These are phyloP conservation scores for Magnusiomyces clavatus DNA, from an alignment of 1,139 yeast species.

Conservation along the genomic window DNA sequence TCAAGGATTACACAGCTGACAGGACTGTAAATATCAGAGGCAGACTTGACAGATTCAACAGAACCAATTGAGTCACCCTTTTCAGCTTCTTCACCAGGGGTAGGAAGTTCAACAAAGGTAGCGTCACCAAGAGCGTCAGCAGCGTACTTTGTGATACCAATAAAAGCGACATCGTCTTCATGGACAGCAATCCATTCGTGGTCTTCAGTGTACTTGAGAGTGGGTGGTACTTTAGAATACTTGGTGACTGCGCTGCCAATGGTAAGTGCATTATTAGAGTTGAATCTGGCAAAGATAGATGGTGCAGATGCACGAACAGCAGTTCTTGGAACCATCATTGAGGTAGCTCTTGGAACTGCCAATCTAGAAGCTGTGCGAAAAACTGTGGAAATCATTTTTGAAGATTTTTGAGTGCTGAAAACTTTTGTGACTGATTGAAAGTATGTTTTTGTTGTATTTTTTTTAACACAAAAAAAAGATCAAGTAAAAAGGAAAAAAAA, in stretches of 20 bases:
- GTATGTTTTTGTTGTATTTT: background rate
- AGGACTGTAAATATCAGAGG: slow-evolving; percentile 89
- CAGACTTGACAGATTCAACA: slow-evolving; percentile 91
- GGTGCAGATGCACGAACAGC: background rate
- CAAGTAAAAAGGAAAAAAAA: slow-evolving; percentile 9
- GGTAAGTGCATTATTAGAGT: slow-evolving; percentile 40
- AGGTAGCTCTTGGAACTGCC: slow-evolving; percentile 6
- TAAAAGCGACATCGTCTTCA: slow-evolving; percentile 67
- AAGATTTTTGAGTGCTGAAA: background rate
- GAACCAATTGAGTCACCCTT: slow-evolving; percentile 84
- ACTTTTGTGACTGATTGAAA: background rate
- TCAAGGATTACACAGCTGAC: slow-evolving; percentile 70
- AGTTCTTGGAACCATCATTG: background rate
- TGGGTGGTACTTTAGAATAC: slow-evolving; percentile 35
- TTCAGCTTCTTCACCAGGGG: slow-evolving; percentile 55
- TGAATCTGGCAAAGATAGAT: slow-evolving; percentile 9
- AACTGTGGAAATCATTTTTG: slow-evolving; percentile 10
- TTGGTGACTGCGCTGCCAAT: slow-evolving; percentile 46
- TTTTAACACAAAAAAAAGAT: slow-evolving; percentile 11
- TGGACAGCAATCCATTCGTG: slow-evolving; percentile 95
- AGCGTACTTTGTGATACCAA: slow-evolving; percentile 93
- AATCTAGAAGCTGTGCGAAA: slow-evolving; percentile 10
- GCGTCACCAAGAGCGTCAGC: slow-evolving; percentile 98
- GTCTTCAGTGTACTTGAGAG: slow-evolving; percentile 69
- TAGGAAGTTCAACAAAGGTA: slow-evolving; percentile 87